A percentile compares a stretch with the other conserved stretches of the same genome.
These are phyloP conservation scores for Aspergillus versicolor DNA, from an alignment of 2,329 filamentous ascomycete genomes.

Conservation along the genomic window DNA sequence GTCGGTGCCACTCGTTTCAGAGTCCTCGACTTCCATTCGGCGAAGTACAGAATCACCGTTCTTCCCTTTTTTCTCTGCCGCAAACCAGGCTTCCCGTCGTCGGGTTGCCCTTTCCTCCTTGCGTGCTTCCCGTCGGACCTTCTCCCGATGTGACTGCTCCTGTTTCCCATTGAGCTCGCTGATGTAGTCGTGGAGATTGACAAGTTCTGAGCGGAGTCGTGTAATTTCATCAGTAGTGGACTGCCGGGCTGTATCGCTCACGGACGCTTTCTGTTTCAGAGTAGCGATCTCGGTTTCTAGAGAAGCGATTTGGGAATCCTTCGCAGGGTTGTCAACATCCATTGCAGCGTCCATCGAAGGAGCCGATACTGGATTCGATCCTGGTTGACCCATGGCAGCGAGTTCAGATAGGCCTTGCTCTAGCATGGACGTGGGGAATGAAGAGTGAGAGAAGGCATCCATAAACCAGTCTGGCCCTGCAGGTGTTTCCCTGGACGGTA, in stretches of 20 bases:
- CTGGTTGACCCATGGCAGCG: constrained; percentile 27
- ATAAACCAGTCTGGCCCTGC: constrained; percentile 30
- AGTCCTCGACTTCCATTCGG: constrained; percentile 39
- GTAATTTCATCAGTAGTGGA: constrained; percentile 35
- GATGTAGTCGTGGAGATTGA: constrained; percentile 37
- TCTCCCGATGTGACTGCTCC: constrained; percentile 32
- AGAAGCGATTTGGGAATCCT: constrained; percentile 28
- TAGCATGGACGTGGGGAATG: constrained; percentile 38
- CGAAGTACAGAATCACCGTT: constrained; percentile 42
- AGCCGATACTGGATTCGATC: constrained; percentile 21
- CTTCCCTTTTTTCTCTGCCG: constrained; percentile 44
- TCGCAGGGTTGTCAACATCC: constrained; percentile 22
- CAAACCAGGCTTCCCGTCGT: constrained; percentile 45
- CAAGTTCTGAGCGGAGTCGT: constrained; percentile 36
- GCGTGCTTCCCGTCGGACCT: constrained; percentile 34
- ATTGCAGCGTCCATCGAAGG: constrained; percentile 11
- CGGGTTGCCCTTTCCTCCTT: constrained; percentile 42
- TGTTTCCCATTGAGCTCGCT: constrained; percentile 41
- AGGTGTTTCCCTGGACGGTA: constrained; percentile 10
- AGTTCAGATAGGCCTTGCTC: constrained; percentile 44
- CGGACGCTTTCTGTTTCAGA: constrained; percentile 38
- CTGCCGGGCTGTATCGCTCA: constrained; percentile 38
- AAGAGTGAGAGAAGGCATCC: constrained; percentile 38
- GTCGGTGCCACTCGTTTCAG: constrained; percentile 35
- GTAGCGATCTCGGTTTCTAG: constrained; percentile 40